phyloP scores from a whole-genome alignment of 2,329 filamentous ascomycete genomes.

The Chaetomiaceae sp. region DNA sequence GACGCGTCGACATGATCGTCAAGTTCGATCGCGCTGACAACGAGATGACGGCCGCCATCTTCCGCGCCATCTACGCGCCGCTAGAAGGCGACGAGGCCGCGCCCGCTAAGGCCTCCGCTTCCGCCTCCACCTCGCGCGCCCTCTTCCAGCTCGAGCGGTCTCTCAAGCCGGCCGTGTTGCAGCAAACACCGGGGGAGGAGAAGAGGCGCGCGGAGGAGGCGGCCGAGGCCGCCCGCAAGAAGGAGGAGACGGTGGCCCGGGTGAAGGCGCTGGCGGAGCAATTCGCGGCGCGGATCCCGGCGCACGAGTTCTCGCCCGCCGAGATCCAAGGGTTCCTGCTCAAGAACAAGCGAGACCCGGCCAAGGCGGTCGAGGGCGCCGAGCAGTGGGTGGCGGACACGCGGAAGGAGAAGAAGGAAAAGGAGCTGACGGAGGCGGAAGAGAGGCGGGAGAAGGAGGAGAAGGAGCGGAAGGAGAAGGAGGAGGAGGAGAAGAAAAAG shows the following conservation, averaged over 20 bases:
- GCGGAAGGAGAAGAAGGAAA: slow-evolving; percentile 43
- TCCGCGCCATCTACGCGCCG: slow-evolving; percentile 51
- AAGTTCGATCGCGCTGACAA: slow-evolving; percentile 50
- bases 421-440: slow-evolving; percentile 38
- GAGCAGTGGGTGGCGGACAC: slow-evolving; percentile 46
- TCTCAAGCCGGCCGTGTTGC: slow-evolving; percentile 2
- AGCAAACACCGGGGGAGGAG: slow-evolving; percentile 14
- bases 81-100: slow-evolving; percentile 41
- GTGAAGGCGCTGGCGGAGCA: slow-evolving; percentile 41
- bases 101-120: background rate
- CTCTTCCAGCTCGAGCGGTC: slow-evolving; percentile 5
- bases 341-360: slow-evolving; percentile 48
- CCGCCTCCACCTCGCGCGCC: slow-evolving; percentile 1
- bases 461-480: slow-evolving; percentile 31
- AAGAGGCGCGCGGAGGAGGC: slow-evolving; percentile 21
- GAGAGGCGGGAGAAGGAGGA: slow-evolving; percentile 35
- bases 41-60: slow-evolving; percentile 48
- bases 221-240: slow-evolving; percentile 26
- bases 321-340: slow-evolving; percentile 56
- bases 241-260: slow-evolving; percentile 32
- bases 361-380: slow-evolving; percentile 40
- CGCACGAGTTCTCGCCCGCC: slow-evolving; percentile 52
- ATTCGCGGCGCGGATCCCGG: slow-evolving; percentile 48
- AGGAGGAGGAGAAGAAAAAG: slow-evolving; percentile 30
- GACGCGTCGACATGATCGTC: slow-evolving; percentile 55